phyloP scores from a whole-genome alignment of 2,329 filamentous ascomycete species.

The Penicillium polonicum region DNA sequence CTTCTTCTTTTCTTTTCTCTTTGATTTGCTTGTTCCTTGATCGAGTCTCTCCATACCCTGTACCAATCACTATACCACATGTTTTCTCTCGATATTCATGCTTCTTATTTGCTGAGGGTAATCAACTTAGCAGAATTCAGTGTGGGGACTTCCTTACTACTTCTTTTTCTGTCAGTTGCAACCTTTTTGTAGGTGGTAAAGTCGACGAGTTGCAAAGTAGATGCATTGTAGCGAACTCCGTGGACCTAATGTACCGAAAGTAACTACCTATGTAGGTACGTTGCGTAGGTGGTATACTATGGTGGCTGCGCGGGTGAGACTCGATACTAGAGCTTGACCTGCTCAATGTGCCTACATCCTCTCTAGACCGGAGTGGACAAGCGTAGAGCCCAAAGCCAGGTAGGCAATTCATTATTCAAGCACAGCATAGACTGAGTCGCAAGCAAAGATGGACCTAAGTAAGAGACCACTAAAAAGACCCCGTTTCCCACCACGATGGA shows the following conservation, averaged over 20 bases:
- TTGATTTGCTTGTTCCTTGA: neutral
- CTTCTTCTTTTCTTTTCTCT: neutral
- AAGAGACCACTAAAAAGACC: neutral
- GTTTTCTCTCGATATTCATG: conserved; percentile 14
- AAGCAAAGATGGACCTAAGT: neutral
- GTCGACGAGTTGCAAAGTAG: neutral
- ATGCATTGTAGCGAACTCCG: neutral
- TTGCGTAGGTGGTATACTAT: neutral
- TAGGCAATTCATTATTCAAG: conserved; percentile 4
- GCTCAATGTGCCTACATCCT: neutral
- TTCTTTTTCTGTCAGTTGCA: neutral
- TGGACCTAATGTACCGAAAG: neutral
- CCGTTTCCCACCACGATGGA: neutral
- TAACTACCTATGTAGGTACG: neutral
- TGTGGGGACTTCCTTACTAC: neutral
- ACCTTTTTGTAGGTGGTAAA: neutral
- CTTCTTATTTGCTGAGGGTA: conserved; percentile 7
- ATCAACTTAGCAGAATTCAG: conserved; percentile 14
- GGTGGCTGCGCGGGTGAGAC: neutral
- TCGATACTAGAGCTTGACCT: neutral
- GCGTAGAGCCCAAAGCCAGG: no score
- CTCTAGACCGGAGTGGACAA: neutral
- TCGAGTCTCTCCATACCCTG: conserved; percentile 23
- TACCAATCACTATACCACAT: conserved; percentile 30
- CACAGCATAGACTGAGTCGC: neutral